These are phyloP conservation scores for Clitoria ternatea DNA, from an alignment of 306 rosid genomes.

Conservation along the genomic window DNA sequence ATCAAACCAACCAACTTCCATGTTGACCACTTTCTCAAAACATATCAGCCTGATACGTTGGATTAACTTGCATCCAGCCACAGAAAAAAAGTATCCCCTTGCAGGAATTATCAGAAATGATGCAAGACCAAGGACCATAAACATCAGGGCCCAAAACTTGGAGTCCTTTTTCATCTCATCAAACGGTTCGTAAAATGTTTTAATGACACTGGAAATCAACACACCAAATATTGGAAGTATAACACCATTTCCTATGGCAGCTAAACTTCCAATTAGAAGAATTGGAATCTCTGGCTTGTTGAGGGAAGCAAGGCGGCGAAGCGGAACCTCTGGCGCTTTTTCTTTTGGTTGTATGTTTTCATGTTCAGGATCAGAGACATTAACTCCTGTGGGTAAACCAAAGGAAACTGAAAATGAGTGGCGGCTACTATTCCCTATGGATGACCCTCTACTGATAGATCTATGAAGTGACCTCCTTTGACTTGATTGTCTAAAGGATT, in stretches of 20 bases:
- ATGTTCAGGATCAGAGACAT: conserved; percentile 34
- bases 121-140: conserved; percentile 44
- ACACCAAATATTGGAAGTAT: conserved; percentile 63
- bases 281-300: conserved; percentile 92
- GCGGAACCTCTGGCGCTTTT: conserved; percentile 41
- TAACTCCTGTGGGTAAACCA: conserved; percentile 65
- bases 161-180: conserved; percentile 57
- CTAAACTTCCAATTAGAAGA: conserved; percentile 55
- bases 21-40: conserved; percentile 68
- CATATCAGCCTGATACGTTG: conserved; percentile 65
- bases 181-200: conserved; percentile 57
- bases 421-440: conserved; percentile 62
- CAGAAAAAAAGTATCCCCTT: conserved; percentile 54
- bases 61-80: conserved; percentile 76
- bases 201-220: conserved; percentile 55
- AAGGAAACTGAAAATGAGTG: conserved; percentile 68
- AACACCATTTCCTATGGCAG: conserved; percentile 54
- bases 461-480: conserved; percentile 46
- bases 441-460: conserved; percentile 75
- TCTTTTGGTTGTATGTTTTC: conserved; percentile 29
- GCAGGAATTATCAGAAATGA: conserved; percentile 48
- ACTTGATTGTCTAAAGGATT: conserved; percentile 58
- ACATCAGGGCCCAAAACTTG: conserved; percentile 70
- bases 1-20: conserved; percentile 90
- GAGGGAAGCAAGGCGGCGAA: conserved; percentile 70